These are phyloP conservation scores for Asterionellopsis glacialis DNA, from an alignment of 108 stramenopile genomes.

Conservation along the genomic window DNA sequence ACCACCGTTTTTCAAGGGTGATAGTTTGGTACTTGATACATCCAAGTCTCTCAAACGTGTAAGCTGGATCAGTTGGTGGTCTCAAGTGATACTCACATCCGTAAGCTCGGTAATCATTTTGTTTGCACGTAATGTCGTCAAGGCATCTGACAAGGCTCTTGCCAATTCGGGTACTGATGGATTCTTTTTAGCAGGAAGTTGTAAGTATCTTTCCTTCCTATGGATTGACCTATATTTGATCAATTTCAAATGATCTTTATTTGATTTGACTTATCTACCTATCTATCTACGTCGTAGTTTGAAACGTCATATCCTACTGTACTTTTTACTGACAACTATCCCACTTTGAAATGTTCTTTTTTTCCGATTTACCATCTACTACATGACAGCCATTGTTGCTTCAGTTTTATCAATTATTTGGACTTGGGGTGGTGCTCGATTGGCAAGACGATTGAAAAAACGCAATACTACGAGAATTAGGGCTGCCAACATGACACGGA, in stretches of 20 bases:
- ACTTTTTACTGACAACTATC: neutral
- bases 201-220: too few relatives aligned
- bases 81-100: slow-evolving; percentile 74
- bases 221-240: too few relatives aligned
- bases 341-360: neutral
- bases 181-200: slow-evolving; percentile 3
- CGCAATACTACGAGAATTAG: slow-evolving; percentile 35
- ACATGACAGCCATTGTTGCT: slow-evolving; percentile 40
- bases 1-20: neutral
- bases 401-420: slow-evolving; percentile 62
- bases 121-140: slow-evolving; percentile 71
- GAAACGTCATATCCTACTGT: too few relatives aligned
- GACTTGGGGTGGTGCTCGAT: slow-evolving; percentile 80
- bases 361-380: slow-evolving; percentile 16
- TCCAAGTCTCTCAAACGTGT: slow-evolving; percentile 40
- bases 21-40: slow-evolving; percentile 16
- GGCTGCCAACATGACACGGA: slow-evolving; percentile 69
- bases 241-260: neutral
- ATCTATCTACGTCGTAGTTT: too few relatives aligned
- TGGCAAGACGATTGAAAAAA: slow-evolving; percentile 53
- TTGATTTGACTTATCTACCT: neutral
- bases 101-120: slow-evolving; percentile 68
- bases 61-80: slow-evolving; percentile 86
- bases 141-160: neutral
- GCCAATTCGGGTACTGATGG: slow-evolving; percentile 6